Evolutionary conservation across 805 yeast species (phyloP), one percentile per base, ranked within the genome.

Genomic region (Huiozyma sinensis): DNA sequence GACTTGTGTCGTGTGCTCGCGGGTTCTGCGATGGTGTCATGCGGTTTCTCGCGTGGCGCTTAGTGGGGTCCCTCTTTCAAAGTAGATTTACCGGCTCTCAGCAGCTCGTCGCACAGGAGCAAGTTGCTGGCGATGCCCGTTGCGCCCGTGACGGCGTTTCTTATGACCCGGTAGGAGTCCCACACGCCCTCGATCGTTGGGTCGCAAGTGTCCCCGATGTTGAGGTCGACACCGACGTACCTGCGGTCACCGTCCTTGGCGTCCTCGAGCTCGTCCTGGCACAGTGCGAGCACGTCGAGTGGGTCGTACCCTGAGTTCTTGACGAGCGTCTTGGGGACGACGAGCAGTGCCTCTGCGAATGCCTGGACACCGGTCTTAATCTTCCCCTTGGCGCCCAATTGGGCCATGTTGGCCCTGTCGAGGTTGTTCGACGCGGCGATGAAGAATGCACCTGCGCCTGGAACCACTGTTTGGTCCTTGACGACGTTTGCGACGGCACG

Each of bases 371-470:
- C 99, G 6, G 92, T 79, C 65, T 88, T 84, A 49, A 79, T 75
- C 64, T 85, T 83, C 46, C 98, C 97, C 64, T 82, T 85, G 42
- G 78, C 76, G 45, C 79, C 74, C 39, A 77, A 60, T 51, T 75
- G 75, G 42, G 77, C 70, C 53, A 73, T 66, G 46, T 72, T 71
- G 12, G 58, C 46, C 47, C 67, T 68, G 44, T 70, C 66, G 51
- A 88, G 69, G 57, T 84, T 75, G 55, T 79, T 74, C 43, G 87
- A 76, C 47, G 90, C 86, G 44, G 94, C 81, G 58, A 92, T 71
- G 69, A 81, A 94, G 65, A 83, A 92, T 1, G 97, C 92, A 45
- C 99, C 99, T 1, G 92, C 99, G 49, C 99, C 99, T 6, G 98
- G 96, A 39, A 92, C 81, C 36, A 92, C 80, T 36, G 82, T 67